Conservation (phyloP, 176 grass and related monocot genomes). For the Oryza glaberrima region DNA sequence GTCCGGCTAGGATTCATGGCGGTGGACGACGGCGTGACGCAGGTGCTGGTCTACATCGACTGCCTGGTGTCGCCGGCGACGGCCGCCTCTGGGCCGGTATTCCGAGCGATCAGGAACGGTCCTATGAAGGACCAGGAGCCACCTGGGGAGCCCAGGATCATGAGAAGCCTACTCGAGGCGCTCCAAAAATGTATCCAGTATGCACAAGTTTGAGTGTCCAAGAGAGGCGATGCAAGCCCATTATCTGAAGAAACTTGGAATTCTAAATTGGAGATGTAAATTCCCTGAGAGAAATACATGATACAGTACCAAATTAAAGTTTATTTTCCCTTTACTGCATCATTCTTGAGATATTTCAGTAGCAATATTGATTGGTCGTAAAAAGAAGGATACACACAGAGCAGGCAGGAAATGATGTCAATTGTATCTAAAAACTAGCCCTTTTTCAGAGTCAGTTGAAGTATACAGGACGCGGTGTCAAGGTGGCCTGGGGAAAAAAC, state of each 20-base stretch:
- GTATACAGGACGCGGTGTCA: constrained; percentile 50
- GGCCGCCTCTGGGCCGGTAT: constrained; percentile 54
- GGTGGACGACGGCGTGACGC: constrained; percentile 57
- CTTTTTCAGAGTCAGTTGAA: constrained; percentile 22
- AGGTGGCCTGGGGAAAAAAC: constrained; percentile 39
- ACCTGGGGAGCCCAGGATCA: constrained; percentile 85
- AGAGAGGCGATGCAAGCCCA: neutral
- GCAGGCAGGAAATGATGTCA: constrained; percentile 26
- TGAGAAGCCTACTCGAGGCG: constrained; percentile 84
- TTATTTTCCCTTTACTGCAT: constrained; percentile 26
- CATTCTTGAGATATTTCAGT: neutral
- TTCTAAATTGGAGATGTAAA: neutral
- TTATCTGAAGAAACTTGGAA: neutral
- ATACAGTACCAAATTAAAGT: neutral
- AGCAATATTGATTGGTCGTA: neutral
- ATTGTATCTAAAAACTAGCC: constrained; percentile 32
- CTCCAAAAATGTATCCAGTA: constrained; percentile 74
- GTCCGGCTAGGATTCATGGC: constrained; percentile 68
- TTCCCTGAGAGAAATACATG: neutral
- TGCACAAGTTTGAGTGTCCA: constrained; percentile 49
- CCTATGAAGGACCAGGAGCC: constrained; percentile 66
- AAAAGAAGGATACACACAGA: neutral
- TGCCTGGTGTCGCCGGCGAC: constrained; percentile 69
- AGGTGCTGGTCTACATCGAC: constrained; percentile 79
- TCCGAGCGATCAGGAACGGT: constrained; percentile 77